Evolutionary conservation across 148 eudicot species (phyloP), one percentile per base, ranked within the genome.

Genomic region (Camellia lanceoleosa): DNA sequence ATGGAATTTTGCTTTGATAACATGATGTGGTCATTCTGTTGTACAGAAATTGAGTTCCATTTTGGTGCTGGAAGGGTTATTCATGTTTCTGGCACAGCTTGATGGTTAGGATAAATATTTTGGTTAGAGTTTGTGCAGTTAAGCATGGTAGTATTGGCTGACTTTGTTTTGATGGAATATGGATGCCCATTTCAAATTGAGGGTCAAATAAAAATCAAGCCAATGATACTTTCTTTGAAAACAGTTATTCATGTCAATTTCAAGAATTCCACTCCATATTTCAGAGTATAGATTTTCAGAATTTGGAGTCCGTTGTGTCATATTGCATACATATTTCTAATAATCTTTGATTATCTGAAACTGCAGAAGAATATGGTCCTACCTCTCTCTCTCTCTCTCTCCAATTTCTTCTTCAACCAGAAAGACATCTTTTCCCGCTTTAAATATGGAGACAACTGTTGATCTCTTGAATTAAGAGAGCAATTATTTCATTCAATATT

Each of bases 101-200:
- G 41, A 43, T 75, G 55, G 41, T 76, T 41, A 73, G 62, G 41
- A 14, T 73, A 23, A 5, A 6, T 6, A 52, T 2, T 1, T 55
- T 8, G 1, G 9, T 54, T 52, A 49, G 38, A 30, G 38, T 30
- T 30, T 30, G 38, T 30, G 38, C 1, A 30, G 38, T 30, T 30
- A 30, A 30, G 38, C 38, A 30, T 30, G 38, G 38, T 30, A 30
- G 38, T 30, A 30, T 30, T 30, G 38, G 38, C 38, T 30, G 38
- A 30, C 38, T 30, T 30, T 30, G 38, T 30, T 30, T 30, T 30
- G 38, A 30, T 30, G 38, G 38, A 30, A 30, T 30, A 30, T 46
- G 73, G 73, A 44, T 67, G 71, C 20, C 55, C 55, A 49, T 67
- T 46, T 49, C 19, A 51, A 72, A 51, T 72, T 20, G 75, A 72